Conservation (phyloP, 2,329 filamentous ascomycete species). For the Colletotrichum sp. region DNA sequence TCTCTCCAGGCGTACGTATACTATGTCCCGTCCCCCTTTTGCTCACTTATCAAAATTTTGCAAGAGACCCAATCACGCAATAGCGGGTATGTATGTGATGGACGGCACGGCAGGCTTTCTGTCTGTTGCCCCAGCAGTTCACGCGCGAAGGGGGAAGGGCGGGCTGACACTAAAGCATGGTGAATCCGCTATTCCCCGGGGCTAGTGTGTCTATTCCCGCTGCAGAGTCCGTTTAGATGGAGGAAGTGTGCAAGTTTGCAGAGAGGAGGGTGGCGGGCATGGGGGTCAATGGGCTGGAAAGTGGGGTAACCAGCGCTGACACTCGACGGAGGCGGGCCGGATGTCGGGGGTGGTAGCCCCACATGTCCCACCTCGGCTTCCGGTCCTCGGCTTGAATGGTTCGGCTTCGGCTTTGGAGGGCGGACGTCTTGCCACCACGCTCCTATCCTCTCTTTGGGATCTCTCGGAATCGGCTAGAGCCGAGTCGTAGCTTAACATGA, state of each 20-base stretch:
- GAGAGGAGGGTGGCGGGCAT: not conserved
- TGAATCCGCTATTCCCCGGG: not conserved
- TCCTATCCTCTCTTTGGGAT: not conserved
- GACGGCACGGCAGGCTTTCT: not conserved
- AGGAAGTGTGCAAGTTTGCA: not conserved
- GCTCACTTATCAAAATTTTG: not conserved
- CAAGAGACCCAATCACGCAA: constrained; percentile 6
- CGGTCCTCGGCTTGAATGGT: not conserved
- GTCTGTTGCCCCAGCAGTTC: not conserved
- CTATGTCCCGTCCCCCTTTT: not conserved
- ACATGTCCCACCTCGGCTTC: not conserved
- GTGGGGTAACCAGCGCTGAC: not conserved
- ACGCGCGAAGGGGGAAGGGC: not conserved
- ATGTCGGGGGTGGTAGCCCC: not conserved
- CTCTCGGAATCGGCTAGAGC: not conserved
- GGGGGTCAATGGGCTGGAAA: not conserved
- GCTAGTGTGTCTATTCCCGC: not conserved
- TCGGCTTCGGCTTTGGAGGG: not conserved
- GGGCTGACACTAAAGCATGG: not conserved
- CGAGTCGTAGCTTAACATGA: fast-evolving
- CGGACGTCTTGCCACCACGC: too few species aligned
- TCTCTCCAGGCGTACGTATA: not conserved
- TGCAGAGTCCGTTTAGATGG: not conserved
- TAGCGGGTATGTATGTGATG: constrained; percentile 9
- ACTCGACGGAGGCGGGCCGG: not conserved